phyloP scores from a whole-genome alignment of 345 rosid species.

The Citrus unshiu region DNA sequence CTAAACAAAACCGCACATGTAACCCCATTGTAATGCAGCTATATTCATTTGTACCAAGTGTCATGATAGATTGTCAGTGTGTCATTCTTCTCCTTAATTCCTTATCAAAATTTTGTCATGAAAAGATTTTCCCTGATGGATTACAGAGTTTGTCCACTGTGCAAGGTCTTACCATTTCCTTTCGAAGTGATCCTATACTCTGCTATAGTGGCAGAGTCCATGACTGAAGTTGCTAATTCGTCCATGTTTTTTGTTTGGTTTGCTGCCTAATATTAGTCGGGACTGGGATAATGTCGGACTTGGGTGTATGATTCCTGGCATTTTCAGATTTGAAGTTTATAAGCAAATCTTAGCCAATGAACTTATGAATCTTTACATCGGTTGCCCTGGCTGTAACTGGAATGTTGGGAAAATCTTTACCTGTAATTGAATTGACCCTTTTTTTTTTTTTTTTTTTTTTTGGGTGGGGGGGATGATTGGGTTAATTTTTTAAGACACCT shows the following conservation, averaged over 20 bases:
- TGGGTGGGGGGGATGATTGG: too few relatives aligned
- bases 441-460: too few relatives aligned
- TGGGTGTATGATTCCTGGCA: background rate
- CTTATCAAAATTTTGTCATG: background rate
- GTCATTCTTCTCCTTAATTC: background rate
- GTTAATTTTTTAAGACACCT: too few relatives aligned
- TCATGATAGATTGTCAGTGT: background rate
- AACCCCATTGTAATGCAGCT: constrained; percentile 40
- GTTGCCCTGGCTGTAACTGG: too few relatives aligned
- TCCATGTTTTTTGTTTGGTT: background rate
- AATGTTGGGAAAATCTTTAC: too few relatives aligned
- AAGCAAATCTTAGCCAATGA: background rate
- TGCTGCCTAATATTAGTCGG: background rate
- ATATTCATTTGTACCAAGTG: background rate
- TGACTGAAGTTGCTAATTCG: too few relatives aligned
- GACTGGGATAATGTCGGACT: background rate
- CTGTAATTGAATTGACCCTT: too few relatives aligned
- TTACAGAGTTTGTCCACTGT: background rate
- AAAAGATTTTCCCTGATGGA: background rate
- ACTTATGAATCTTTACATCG: background rate
- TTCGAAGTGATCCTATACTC: background rate
- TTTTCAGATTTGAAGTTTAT: too few relatives aligned
- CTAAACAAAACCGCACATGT: constrained; percentile 58
- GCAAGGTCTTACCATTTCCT: background rate
- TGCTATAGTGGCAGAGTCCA: background rate